Evolutionary conservation across 2,329 filamentous ascomycete species (phyloP), one percentile per base, ranked within the genome.

Genomic region (Cladosporium sp.): DNA sequence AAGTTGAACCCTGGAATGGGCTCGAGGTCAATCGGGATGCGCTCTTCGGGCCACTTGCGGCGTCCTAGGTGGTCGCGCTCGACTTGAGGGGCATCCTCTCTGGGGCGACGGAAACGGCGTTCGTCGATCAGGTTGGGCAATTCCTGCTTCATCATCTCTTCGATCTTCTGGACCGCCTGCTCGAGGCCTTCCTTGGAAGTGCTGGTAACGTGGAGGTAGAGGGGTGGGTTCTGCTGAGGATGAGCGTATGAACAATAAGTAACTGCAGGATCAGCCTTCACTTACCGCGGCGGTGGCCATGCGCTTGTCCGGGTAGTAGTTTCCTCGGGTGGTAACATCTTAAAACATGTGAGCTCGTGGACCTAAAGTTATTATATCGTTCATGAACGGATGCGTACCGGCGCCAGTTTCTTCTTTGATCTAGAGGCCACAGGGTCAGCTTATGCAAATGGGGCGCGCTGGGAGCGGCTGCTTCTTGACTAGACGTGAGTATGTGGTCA

Each of bases 381-480:
- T 80, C 77, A 79, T 80, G 60, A 57, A 80, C 81, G 83, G 79
- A 82, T 84, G 88, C 93, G 89, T 99, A 99, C 95, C 95, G 86
- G 95, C 94, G 86, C 95, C 95, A 89, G 94, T 98, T 76, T 97
- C 92, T 84, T 97, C 94, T 90, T 97, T 96, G 76, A 99, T 99
- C 95, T 99, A 93, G 75, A 91, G 91, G 81, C 88, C 89, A 95
- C 87, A 88, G 89, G 88, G 93, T 97, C 88, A 98, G 93, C 92
- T 95, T 88, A 88, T 92, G 91, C 87, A 89, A 91, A 88, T 88
- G 85, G 83, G 79, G 79, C 66, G 73, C 72, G 70, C 65, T 69
- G 68, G 58, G 67, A 67, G 70, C 70, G 72, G 74, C 74, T 75
- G 74, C 74, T 74, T 76, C 74, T 72, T 68, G 70, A 69, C 73